Evolutionary conservation across 306 rosid species (phyloP).

Genomic region (Vachellia pachyceras): DNA sequence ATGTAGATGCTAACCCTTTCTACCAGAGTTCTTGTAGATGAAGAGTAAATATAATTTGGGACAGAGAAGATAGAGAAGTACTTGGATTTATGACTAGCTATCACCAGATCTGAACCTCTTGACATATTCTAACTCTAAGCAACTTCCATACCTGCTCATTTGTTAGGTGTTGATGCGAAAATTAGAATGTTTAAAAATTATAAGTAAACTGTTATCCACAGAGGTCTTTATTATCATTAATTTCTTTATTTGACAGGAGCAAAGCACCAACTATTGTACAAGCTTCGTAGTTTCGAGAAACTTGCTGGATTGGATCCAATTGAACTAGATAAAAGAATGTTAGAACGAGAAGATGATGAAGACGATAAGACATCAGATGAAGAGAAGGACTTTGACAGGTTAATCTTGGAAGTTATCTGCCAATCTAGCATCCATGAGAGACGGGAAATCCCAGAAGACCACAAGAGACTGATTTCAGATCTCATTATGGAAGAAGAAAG

Average conservation of each 20-base stretch:
- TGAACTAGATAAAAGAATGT: conserved; percentile 84
- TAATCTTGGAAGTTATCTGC: conserved; percentile 45
- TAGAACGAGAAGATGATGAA: conserved; percentile 54
- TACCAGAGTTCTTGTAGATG: no score
- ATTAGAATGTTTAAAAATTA: conserved; percentile 6
- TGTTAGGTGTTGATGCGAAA: not conserved
- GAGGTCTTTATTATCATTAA: conserved; percentile 4
- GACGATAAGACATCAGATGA: conserved; percentile 39
- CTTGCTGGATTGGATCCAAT: conserved; percentile 84
- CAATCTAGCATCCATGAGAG: conserved; percentile 39
- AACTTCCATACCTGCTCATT: not conserved
- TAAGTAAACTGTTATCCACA: not conserved
- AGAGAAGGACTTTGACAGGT: conserved; percentile 39
- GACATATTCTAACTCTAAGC: not conserved
- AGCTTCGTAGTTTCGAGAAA: conserved; percentile 89
- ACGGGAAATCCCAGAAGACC: conserved; percentile 49
- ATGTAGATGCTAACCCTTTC: conserved; percentile 2
- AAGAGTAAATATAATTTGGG: not conserved
- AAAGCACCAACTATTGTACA: conserved; percentile 73
- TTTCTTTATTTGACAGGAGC: conserved; percentile 61
- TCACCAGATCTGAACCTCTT: not conserved
- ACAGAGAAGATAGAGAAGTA: not conserved
- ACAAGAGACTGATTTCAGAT: conserved; percentile 67
- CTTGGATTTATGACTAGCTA: not conserved
- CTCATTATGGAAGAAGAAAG: conserved; percentile 71